These are phyloP conservation scores for Nakaseomyces uthaithaninus DNA, from an alignment of 1,139 yeast species.

Conservation along the genomic window DNA sequence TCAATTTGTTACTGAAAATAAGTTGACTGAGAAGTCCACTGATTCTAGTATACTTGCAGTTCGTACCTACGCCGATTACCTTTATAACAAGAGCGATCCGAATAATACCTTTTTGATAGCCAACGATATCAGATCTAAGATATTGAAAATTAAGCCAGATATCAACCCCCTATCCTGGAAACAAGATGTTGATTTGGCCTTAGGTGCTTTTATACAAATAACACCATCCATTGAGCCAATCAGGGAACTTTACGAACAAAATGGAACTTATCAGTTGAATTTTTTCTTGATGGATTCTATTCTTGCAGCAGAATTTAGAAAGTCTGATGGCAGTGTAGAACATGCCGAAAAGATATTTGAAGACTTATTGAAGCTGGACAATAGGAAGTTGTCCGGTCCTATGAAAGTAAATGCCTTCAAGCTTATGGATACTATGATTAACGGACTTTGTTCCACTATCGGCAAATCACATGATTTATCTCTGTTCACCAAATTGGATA, in stretches of 20 bases:
- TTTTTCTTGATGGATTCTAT: slow-evolving; percentile 14
- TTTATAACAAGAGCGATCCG: slow-evolving; percentile 12
- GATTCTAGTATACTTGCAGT: slow-evolving; percentile 11
- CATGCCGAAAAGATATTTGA: slow-evolving; percentile 25
- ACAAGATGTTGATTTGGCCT: slow-evolving; percentile 14
- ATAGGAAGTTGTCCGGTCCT: slow-evolving; percentile 7
- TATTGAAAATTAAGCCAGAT: slow-evolving; percentile 7
- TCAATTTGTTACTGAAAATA: not conserved
- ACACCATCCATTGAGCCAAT: slow-evolving; percentile 20
- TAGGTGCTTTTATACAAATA: slow-evolving; percentile 19
- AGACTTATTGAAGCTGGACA: slow-evolving; percentile 13
- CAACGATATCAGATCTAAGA: slow-evolving; percentile 14
- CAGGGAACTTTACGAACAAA: slow-evolving; percentile 18
- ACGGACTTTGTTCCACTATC: slow-evolving; percentile 16
- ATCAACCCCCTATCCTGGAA: not conserved
- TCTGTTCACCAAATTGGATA: not conserved
- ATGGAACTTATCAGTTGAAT: slow-evolving; percentile 8
- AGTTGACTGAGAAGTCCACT: slow-evolving; percentile 6
- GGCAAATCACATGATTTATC: slow-evolving; percentile 12
- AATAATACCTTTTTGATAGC: slow-evolving; percentile 19
- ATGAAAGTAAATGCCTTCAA: slow-evolving; percentile 12
- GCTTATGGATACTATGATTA: slow-evolving; percentile 18
- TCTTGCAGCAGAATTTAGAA: slow-evolving; percentile 22
- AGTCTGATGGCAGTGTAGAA: slow-evolving; percentile 17
- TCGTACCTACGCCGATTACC: slow-evolving; percentile 21